Conservation (phyloP, 2,329 filamentous ascomycete genomes). For the Penicillium sp. region DNA sequence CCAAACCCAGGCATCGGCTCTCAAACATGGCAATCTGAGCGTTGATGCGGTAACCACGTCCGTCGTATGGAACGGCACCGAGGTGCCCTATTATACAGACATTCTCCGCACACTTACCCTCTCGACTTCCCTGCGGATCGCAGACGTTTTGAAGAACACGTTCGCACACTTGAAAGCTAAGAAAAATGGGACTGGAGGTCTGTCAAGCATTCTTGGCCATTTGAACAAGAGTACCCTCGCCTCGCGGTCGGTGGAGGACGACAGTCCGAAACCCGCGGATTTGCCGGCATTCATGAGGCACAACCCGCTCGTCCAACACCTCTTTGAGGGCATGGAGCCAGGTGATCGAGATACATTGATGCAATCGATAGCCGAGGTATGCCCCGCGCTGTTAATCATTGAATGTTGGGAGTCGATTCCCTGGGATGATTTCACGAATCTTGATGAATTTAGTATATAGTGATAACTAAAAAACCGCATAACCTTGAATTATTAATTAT, state of each 20-base stretch:
- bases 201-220: conserved; percentile 2
- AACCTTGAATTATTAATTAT: too few species aligned
- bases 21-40: conserved; percentile 13
- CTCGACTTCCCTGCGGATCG: conserved; percentile 14
- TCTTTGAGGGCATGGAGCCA: conserved; percentile 11
- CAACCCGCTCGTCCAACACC: conserved; percentile 13
- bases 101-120: conserved; percentile 17
- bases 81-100: conserved; percentile 23
- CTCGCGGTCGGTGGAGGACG: neutral
- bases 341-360: conserved; percentile 18
- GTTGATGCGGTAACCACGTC: conserved; percentile 12
- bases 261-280: conserved; percentile 3
- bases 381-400: too few species aligned
- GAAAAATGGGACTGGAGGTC: conserved; percentile 8
- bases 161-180: conserved; percentile 7
- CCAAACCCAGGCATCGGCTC: conserved; percentile 12
- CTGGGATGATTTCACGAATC: too few species aligned
- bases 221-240: conserved; percentile 1
- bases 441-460: too few species aligned
- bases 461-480: too few species aligned
- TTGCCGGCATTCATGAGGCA: conserved; percentile 13
- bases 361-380: conserved; percentile 15
- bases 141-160: conserved; percentile 19
- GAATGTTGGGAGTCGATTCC: too few species aligned
- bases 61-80: conserved; percentile 16